Evolutionary conservation across 2,329 filamentous ascomycete species (phyloP).

Genomic region (Aschersonia sp.): DNA sequence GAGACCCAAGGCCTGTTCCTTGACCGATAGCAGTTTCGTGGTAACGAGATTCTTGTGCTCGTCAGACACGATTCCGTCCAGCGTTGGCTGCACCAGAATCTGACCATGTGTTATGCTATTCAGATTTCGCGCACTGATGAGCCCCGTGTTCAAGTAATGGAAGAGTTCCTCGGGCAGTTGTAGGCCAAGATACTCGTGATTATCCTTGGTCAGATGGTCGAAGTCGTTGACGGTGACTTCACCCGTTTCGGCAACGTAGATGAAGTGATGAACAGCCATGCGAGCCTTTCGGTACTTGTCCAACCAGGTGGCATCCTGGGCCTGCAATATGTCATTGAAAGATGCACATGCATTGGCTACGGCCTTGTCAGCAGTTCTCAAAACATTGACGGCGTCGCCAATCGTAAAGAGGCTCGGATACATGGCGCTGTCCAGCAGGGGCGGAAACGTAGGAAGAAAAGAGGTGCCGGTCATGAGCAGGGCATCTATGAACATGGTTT

Average conservation of each 20-base stretch:
- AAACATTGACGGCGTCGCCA: slow-evolving; percentile 62
- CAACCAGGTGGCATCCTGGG: slow-evolving; percentile 59
- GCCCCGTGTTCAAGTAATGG: slow-evolving; percentile 72
- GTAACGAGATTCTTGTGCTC: slow-evolving; percentile 72
- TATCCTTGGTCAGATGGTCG: slow-evolving; percentile 63
- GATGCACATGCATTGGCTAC: slow-evolving; percentile 62
- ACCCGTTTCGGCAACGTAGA: slow-evolving; percentile 65
- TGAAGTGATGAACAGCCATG: slow-evolving; percentile 76
- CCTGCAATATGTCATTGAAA: slow-evolving; percentile 65
- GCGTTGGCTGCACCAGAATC: slow-evolving; percentile 64
- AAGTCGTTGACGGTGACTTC: slow-evolving; percentile 61
- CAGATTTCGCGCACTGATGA: slow-evolving; percentile 66
- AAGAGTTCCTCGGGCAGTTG: slow-evolving; percentile 81
- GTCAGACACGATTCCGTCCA: slow-evolving; percentile 67
- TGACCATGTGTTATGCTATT: slow-evolving; percentile 72
- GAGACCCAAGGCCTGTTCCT: slow-evolving; percentile 63
- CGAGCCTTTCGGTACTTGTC: slow-evolving; percentile 78
- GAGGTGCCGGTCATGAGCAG: slow-evolving; percentile 71
- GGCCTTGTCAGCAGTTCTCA: slow-evolving; percentile 52
- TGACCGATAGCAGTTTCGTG: slow-evolving; percentile 56
- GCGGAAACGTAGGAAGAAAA: slow-evolving; percentile 67
- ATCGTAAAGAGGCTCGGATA: slow-evolving; percentile 48
- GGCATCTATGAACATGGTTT: slow-evolving; percentile 69
- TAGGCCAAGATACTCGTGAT: slow-evolving; percentile 82
- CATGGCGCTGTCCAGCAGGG: slow-evolving; percentile 46